phyloP scores from a whole-genome alignment of 768 basidiomycete species.

The Mycena capillaripes region DNA sequence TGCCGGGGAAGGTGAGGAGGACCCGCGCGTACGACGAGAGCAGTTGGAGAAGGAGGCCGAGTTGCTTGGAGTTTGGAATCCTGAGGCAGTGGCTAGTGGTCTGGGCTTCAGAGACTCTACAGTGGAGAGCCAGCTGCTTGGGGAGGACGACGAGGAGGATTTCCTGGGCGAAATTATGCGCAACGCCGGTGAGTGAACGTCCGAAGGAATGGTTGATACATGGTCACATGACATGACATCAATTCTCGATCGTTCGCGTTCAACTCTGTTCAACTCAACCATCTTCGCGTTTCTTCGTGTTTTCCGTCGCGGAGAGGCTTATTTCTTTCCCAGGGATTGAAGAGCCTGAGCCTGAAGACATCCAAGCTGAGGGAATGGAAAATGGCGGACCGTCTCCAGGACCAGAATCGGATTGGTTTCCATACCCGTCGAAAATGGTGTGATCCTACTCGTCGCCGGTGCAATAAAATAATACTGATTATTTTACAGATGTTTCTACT shows the following conservation, averaged over 20 bases:
- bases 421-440: slow-evolving; percentile 16
- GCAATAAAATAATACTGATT: no score
- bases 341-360: neutral
- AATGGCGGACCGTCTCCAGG: no score
- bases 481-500: slow-evolving; percentile 23
- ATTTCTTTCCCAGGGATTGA: neutral
- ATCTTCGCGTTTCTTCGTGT: no score
- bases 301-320: no score
- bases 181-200: slow-evolving; percentile 3
- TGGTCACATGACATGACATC: neutral
- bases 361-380: neutral
- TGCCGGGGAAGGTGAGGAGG: slow-evolving; percentile 4
- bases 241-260: no score
- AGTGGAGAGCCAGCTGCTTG: neutral
- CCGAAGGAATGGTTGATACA: slow-evolving; percentile 1
- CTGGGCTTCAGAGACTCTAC: neutral
- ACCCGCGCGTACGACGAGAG: neutral
- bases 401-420: slow-evolving; percentile 8
- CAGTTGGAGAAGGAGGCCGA: neutral
- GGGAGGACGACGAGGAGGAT: slow-evolving; percentile 15
- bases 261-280: no score
- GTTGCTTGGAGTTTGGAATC: slow-evolving; percentile 11
- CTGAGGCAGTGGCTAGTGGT: neutral
- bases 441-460: neutral
- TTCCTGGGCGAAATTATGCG: neutral